Evolutionary conservation across 2,329 filamentous ascomycete genomes (phyloP).

Genomic region (Cladosporium halotolerans): DNA sequence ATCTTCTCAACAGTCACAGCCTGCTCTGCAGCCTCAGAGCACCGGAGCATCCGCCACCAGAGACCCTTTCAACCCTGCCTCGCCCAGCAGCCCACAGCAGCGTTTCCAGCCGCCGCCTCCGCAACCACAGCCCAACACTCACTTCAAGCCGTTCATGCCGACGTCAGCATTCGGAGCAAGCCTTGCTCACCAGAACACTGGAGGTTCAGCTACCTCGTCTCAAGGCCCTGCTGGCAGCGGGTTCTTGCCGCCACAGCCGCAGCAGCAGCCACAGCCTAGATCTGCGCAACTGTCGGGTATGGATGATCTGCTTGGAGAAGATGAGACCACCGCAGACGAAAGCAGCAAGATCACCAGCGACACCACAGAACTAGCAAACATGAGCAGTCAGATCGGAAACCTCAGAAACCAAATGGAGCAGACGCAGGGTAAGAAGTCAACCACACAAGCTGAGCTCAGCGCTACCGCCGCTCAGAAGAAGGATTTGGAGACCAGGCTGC

Average conservation of each 20-base stretch:
- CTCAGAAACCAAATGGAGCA: conserved; percentile 92
- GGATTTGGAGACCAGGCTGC: conserved; percentile 82
- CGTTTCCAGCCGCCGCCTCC: conserved; percentile 23
- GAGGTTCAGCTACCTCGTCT: conserved; percentile 44
- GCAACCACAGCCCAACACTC: conserved; percentile 32
- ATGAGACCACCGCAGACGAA: conserved; percentile 65
- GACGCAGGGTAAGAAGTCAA: conserved; percentile 72
- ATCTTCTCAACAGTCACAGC: conserved; percentile 40
- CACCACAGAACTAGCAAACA: conserved; percentile 85
- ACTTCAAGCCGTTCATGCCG: conserved; percentile 85
- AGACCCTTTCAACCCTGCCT: conserved; percentile 57
- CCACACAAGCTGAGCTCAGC: conserved; percentile 73
- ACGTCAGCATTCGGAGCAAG: conserved; percentile 87
- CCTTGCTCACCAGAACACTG: conserved; percentile 70
- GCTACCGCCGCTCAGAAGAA: conserved; percentile 81
- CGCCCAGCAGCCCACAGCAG: conserved; percentile 46
- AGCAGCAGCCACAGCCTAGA: conserved; percentile 24
- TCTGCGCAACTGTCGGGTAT: conserved; percentile 43
- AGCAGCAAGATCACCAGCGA: conserved; percentile 84
- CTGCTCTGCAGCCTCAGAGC: conserved; percentile 57
- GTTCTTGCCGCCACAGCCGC: conserved; percentile 25
- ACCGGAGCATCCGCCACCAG: conserved; percentile 62
- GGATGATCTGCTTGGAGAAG: conserved; percentile 86
- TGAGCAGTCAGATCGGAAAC: conserved; percentile 91
- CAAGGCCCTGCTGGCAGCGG: conserved; percentile 22